Conservation (phyloP, 2,329 filamentous ascomycete genomes). For the Neophaeococcomyces mojaviensis region DNA sequence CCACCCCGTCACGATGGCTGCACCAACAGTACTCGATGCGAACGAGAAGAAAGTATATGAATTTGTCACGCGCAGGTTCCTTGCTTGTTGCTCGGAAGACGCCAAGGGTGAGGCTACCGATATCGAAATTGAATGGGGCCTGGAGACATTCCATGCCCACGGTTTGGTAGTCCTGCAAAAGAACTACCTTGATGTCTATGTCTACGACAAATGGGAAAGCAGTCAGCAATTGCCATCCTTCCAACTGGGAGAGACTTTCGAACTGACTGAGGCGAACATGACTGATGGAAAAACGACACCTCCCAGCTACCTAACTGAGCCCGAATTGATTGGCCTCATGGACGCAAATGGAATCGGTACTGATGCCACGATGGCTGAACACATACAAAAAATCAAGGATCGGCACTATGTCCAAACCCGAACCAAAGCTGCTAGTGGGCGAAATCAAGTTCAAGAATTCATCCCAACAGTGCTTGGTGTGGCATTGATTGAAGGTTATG, state of each 20-base stretch:
- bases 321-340: conserved; percentile 92
- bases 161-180: conserved; percentile 78
- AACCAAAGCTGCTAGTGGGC: conserved; percentile 41
- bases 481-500: conserved; percentile 87
- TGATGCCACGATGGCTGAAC: conserved; percentile 97
- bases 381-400: conserved; percentile 91
- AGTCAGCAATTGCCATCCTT: conserved; percentile 76
- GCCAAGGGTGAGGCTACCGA: conserved; percentile 80
- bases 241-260: conserved; percentile 69
- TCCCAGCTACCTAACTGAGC: conserved; percentile 84
- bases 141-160: conserved; percentile 69
- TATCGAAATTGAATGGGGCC: conserved; percentile 72
- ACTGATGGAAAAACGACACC: conserved; percentile 82
- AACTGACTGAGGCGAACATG: conserved; percentile 82
- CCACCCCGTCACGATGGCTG: conserved; percentile 83
- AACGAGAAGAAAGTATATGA: conserved; percentile 78
- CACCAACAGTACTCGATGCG: conserved; percentile 51
- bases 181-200: conserved; percentile 92
- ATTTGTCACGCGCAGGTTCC: conserved; percentile 82
- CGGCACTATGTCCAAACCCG: conserved; percentile 73
- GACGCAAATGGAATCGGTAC: conserved; percentile 98
- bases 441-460: conserved; percentile 65
- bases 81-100: conserved; percentile 93
- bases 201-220: conserved; percentile 94
- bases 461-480: conserved; percentile 87